These are phyloP conservation scores for Salix suchowensis DNA, from an alignment of 345 rosid genomes.

Conservation along the genomic window DNA sequence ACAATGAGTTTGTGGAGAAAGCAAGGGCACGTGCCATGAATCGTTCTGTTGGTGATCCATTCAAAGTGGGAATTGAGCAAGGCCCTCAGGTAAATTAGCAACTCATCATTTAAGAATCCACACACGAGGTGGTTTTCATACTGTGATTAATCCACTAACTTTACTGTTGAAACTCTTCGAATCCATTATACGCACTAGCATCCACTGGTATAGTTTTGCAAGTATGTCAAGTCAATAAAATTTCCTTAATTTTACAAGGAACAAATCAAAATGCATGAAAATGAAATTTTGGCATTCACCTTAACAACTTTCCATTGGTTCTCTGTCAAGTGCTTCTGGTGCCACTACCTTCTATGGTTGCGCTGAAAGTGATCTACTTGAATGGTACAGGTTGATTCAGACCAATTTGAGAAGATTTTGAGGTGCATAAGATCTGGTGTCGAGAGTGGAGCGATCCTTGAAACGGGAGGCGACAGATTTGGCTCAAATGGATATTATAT, in stretches of 20 bases:
- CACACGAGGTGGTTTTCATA: neutral
- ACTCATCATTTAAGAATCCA: neutral
- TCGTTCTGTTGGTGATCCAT: slow-evolving; percentile 83
- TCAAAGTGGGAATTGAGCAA: slow-evolving; percentile 76
- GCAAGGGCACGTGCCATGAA: slow-evolving; percentile 66
- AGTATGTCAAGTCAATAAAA: no score
- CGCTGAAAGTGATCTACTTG: neutral
- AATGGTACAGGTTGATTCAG: slow-evolving; percentile 54
- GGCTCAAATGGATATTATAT: slow-evolving; percentile 76
- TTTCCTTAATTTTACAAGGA: no score
- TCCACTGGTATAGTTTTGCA: no score
- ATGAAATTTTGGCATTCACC: neutral
- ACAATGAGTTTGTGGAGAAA: slow-evolving; percentile 86
- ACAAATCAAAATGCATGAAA: no score
- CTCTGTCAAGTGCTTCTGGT: neutral
- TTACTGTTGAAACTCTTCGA: no score
- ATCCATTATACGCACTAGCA: no score
- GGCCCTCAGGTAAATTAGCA: slow-evolving; percentile 77
- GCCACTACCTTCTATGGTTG: neutral
- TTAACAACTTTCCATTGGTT: neutral
- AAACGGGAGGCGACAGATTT: slow-evolving; percentile 73
- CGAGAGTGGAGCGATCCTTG: slow-evolving; percentile 82
- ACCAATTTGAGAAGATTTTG: slow-evolving; percentile 68
- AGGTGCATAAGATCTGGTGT: slow-evolving; percentile 63
- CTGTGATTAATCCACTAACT: no score